phyloP scores from a whole-genome alignment of 768 basidiomycete genomes.

The Melanogaster broomeanus region DNA sequence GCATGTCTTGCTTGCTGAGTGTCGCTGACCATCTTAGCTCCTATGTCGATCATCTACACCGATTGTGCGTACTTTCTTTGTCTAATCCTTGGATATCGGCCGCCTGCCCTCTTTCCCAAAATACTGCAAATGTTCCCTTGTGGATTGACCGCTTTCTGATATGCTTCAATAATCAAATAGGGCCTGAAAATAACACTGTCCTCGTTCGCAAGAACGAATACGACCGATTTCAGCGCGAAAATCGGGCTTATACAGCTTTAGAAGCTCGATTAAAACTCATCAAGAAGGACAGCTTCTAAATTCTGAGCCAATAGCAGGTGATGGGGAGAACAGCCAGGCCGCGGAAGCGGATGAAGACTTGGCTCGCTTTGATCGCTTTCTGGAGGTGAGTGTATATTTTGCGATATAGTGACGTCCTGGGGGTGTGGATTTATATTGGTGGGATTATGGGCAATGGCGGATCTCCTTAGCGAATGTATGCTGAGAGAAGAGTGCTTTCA shows the following conservation, averaged over 20 bases:
- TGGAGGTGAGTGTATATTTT: background rate
- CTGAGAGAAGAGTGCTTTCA: background rate
- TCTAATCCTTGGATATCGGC: background rate
- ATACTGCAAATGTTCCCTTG: no score
- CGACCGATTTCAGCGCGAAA: conserved; percentile 5
- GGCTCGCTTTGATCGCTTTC: background rate
- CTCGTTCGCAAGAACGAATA: conserved; percentile 23
- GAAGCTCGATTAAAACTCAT: background rate
- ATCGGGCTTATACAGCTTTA: background rate
- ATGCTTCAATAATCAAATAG: conserved; percentile 6
- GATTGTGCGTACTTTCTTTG: conserved; percentile 15
- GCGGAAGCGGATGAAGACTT: background rate
- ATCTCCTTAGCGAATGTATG: no score
- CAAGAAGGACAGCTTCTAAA: background rate
- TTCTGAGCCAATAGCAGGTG: background rate
- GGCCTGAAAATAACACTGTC: conserved; percentile 10
- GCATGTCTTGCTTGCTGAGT: background rate
- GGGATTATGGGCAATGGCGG: no score
- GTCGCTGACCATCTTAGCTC: background rate
- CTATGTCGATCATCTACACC: background rate
- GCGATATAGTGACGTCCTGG: background rate
- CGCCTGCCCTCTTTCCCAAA: no score
- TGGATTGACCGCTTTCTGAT: background rate
- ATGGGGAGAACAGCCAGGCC: background rate
- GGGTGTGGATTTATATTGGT: background rate